A percentile compares a stretch with the other conserved stretches of the same genome.
phyloP scores from a whole-genome alignment of 495 filamentous ascomycete species.

The Daldinia concentrica region DNA sequence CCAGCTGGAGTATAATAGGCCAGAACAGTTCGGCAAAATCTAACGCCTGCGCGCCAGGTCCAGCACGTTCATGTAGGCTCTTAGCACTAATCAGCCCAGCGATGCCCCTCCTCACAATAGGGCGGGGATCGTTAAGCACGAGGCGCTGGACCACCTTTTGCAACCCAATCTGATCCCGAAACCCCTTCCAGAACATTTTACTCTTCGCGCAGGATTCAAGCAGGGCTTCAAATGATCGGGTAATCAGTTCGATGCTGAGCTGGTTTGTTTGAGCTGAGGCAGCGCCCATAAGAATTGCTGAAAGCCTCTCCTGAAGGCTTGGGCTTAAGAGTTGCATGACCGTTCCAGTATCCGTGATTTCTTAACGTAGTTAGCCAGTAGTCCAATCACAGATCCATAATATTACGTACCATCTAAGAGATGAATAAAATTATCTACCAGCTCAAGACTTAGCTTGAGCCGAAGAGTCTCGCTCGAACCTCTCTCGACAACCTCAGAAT shows the following conservation, averaged over 20 bases:
- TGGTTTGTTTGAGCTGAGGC: conserved; percentile 40
- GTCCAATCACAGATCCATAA: neutral
- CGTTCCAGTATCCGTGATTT: conserved; percentile 31
- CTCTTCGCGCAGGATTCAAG: conserved; percentile 72
- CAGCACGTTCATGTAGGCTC: conserved; percentile 23
- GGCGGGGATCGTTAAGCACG: conserved; percentile 54
- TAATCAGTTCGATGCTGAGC: conserved; percentile 54
- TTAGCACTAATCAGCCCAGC: conserved; percentile 50
- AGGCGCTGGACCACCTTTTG: conserved; percentile 49
- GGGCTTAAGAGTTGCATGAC: conserved; percentile 43
- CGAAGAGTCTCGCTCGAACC: conserved; percentile 52
- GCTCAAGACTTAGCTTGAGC: conserved; percentile 51
- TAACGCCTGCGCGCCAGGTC: conserved; percentile 33
- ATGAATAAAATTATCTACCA: conserved; percentile 54
- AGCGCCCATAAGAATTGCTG: conserved; percentile 47
- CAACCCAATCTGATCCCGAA: conserved; percentile 53
- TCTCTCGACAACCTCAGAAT: conserved; percentile 51
- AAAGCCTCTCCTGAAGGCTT: conserved; percentile 50
- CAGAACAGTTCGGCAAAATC: conserved; percentile 59
- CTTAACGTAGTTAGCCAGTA: conserved; percentile 26
- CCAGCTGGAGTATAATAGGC: conserved; percentile 56
- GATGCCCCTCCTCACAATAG: conserved; percentile 52
- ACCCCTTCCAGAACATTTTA: conserved; percentile 64
- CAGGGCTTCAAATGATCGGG: conserved; percentile 67
- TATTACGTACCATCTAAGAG: conserved; percentile 54